phyloP scores from a whole-genome alignment of 139 green algal species.

The Auxenochlorella protothecoides region DNA sequence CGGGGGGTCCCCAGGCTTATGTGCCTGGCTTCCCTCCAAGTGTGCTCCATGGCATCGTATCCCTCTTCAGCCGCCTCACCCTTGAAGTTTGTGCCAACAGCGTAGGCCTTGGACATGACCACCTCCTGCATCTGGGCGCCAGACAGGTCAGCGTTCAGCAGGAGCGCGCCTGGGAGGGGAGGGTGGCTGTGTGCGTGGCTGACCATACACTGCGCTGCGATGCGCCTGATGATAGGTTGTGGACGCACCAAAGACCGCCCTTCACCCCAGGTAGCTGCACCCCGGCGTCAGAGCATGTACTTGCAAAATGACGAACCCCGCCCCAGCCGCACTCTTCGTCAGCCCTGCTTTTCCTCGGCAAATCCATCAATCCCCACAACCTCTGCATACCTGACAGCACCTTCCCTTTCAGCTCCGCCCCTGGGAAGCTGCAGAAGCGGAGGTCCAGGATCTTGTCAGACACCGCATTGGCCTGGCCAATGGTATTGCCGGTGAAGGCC shows the following conservation, averaged over 20 bases:
- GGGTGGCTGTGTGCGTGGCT: no score
- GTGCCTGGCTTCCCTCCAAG: no score
- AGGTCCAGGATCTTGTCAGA: slow-evolving; percentile 86
- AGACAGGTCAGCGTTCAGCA: slow-evolving; percentile 59
- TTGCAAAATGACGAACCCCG: no score
- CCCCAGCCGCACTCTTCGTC: no score
- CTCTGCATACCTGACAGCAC: slow-evolving; percentile 47
- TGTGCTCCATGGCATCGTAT: no score
- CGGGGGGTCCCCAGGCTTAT: no score
- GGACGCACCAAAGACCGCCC: no score
- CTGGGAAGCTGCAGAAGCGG: slow-evolving; percentile 57
- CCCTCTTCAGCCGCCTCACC: slow-evolving; percentile 6
- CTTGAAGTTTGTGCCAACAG: slow-evolving; percentile 54
- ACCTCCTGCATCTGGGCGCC: slow-evolving; percentile 64
- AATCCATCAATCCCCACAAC: background rate
- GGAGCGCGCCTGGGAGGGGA: slow-evolving; percentile 51
- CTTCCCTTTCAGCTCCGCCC: slow-evolving; percentile 65
- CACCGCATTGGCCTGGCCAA: slow-evolving; percentile 91
- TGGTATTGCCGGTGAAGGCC: slow-evolving; percentile 83
- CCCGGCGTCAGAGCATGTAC: no score
- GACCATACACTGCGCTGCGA: no score
- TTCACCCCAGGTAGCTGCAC: no score
- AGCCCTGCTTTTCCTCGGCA: no score
- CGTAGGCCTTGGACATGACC: slow-evolving; percentile 89
- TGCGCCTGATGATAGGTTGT: no score